These are phyloP conservation scores for Zoysia pacifica DNA, from an alignment of 176 grass and related monocot species.

Conservation along the genomic window DNA sequence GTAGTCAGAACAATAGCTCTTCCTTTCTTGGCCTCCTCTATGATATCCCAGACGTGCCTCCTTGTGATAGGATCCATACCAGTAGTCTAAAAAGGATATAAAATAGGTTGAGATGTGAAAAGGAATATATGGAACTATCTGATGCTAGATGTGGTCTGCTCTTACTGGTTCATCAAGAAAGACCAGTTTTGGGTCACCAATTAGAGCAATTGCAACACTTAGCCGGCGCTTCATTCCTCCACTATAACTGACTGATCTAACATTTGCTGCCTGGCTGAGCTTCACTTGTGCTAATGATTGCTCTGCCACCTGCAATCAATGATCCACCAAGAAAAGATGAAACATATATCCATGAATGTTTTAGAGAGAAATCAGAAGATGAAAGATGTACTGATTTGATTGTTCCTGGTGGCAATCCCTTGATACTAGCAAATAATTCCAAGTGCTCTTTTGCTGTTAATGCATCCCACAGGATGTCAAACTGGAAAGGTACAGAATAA, in stretches of 20 bases:
- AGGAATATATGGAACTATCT: conserved; percentile 11
- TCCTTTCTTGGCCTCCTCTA: conserved; percentile 94
- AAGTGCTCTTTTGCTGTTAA: conserved; percentile 86
- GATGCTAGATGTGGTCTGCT: conserved; percentile 17
- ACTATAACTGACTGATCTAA: conserved; percentile 91
- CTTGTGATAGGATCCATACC: conserved; percentile 99
- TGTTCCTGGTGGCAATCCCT: conserved; percentile 72
- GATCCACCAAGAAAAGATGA: conserved; percentile 29
- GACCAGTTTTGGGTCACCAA: conserved; percentile 89
- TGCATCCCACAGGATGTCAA: conserved; percentile 97
- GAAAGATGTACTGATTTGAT: conserved; percentile 68
- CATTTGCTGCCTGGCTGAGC: conserved; percentile 73
- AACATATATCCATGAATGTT: conserved; percentile 16
- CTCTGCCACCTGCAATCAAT: conserved; percentile 61
- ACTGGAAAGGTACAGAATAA: conserved; percentile 52
- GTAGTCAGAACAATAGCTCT: conserved; percentile 97
- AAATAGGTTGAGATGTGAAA: conserved; percentile 15
- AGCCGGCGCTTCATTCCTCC: conserved; percentile 94
- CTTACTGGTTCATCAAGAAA: conserved; percentile 96
- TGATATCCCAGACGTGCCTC: conserved; percentile 97
- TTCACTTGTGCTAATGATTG: conserved; percentile 89
- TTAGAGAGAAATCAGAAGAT: conserved; percentile 16
- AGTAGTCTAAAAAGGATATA: conserved; percentile 66
- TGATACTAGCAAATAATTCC: conserved; percentile 92
- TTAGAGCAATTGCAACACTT: conserved; percentile 93